Conservation (phyloP, 495 filamentous ascomycete species). For the Terfezia boudieri region DNA sequence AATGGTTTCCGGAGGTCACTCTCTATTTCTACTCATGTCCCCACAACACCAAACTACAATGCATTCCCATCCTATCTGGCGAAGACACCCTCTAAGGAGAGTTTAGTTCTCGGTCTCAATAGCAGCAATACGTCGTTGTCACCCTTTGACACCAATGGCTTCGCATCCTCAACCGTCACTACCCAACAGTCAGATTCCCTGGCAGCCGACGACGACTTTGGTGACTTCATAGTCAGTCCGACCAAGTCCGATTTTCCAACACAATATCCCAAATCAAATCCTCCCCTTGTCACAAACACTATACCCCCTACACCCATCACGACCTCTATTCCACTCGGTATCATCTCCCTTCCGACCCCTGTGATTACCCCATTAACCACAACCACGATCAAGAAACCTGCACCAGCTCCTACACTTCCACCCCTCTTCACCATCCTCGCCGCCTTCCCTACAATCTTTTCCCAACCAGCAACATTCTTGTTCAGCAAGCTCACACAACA, state of each 20-base stretch:
- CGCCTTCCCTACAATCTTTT: slow-evolving; percentile 44
- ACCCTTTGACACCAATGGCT: background rate
- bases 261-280: background rate
- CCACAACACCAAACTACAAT: slow-evolving; percentile 1
- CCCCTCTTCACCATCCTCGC: slow-evolving; percentile 25
- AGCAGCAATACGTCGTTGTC: no score
- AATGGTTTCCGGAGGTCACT: background rate
- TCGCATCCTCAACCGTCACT: background rate
- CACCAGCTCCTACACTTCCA: background rate
- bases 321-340: background rate
- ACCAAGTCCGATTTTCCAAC: background rate
- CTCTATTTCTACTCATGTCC: background rate
- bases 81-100: background rate
- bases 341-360: background rate
- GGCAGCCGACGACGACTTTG: slow-evolving; percentile 14
- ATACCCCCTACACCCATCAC: background rate
- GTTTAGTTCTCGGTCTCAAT: background rate
- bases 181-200: slow-evolving; percentile 6
- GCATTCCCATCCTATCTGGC: background rate
- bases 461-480: slow-evolving; percentile 29
- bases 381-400: slow-evolving; percentile 1
- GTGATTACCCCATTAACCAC: background rate
- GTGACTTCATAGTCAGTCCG: slow-evolving; percentile 13
- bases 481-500: slow-evolving; percentile 33
- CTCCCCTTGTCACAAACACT: slow-evolving; percentile 1